Percentiles rank a stretch among this genome's conserved stretches.
phyloP scores from a whole-genome alignment of 2,329 filamentous ascomycete species.

The Penicillium digitatum region DNA sequence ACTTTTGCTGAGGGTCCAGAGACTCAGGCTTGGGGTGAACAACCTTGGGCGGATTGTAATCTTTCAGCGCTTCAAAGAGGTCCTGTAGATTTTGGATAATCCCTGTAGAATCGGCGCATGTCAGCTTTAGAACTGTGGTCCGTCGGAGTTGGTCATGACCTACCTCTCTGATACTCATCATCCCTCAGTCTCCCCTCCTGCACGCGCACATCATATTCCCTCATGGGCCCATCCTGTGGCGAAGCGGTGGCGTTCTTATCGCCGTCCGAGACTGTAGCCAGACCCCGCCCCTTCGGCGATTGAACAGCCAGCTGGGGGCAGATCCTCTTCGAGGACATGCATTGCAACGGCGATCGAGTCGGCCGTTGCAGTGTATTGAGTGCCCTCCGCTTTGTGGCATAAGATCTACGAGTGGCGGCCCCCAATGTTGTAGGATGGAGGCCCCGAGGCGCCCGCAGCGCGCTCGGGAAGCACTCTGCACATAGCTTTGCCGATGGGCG shows the following conservation, averaged over 20 bases:
- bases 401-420: constrained; percentile 16
- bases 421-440: constrained; percentile 16
- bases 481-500: constrained; percentile 31
- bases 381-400: constrained; percentile 18
- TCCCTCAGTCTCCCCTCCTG: constrained; percentile 69
- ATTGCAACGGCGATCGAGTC: background rate
- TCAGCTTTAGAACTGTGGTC: background rate
- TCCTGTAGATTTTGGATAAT: constrained; percentile 88
- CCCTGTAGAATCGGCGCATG: constrained; percentile 46
- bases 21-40: constrained; percentile 73
- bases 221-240: constrained; percentile 63
- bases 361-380: background rate
- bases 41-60: constrained; percentile 70
- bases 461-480: constrained; percentile 27
- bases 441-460: constrained; percentile 22
- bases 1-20: constrained; percentile 52
- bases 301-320: constrained; percentile 21
- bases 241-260: constrained; percentile 7
- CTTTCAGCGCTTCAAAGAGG: constrained; percentile 74
- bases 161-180: constrained; percentile 87
- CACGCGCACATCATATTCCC: constrained; percentile 84
- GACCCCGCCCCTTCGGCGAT: constrained; percentile 13
- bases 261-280: constrained; percentile 18
- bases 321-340: background rate
- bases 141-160: background rate